Base-by-base conservation (phyloP, 129 eudicot species). In the Apium graveolens region DNA sequence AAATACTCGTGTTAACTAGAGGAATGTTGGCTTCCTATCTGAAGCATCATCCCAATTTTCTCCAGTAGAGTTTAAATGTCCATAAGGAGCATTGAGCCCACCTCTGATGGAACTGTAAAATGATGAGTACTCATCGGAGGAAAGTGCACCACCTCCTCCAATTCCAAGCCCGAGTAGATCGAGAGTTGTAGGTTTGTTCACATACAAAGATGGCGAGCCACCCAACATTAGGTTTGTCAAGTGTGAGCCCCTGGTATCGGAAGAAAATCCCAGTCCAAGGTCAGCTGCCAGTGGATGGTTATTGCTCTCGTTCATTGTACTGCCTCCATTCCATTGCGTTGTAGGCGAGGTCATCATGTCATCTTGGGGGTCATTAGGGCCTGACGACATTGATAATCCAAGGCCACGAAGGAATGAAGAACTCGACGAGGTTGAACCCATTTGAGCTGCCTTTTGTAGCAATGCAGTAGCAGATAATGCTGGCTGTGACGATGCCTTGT, bases 381-480 rank as follows among this genome's bases (percentile, higher is more conserved):
- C 37, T 13, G 82, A 48, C 0, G 91, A 76, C 85, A 86, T 62
- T 53, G 88, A 79, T 79, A 86, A 55, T 5, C 93, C 93, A 9
- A 92, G 86, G 51, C 93, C 96, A 26, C 86, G 90, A 49, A 92
- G 90, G 81, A 90, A 87, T 0, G 96, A 92, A 44, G 93, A 85
- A 76, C 83, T 86, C 0, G 96, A 88, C 0, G 91, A 79, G 2
- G 89, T 85, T 31, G 97, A 84, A 70, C 97, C 96, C 90, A 90
- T 88, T 78, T 92, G 96, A 60, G 97, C 93, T 11, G 97, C 97
- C 73, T 90, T 92, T 13, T 92, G 97, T 18, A 92, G 89, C 78
- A 92, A 80, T 5, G 93, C 97, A 3, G 97, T 92, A 48, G 97
- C 97, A 24, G 97, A 90, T 32, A 92, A 83, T 24, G 93, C 96